phyloP scores from a whole-genome alignment of 192 early-diverging fungal genomes.

The Backusella circina region DNA sequence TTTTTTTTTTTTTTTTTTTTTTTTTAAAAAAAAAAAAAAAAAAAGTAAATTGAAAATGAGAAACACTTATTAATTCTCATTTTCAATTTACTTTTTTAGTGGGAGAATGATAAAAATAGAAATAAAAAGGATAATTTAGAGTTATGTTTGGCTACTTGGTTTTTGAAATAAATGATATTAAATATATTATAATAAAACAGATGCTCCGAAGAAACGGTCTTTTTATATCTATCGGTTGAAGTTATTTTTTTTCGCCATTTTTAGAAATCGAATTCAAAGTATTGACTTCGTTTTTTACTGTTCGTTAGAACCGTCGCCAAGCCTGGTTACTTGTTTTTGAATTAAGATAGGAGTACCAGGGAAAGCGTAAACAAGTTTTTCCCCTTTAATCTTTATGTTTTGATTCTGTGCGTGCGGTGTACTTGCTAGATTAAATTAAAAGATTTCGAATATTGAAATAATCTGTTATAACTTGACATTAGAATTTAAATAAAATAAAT shows the following conservation, averaged over 20 bases:
- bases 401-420: background rate
- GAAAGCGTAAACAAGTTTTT: background rate
- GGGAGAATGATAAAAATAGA: background rate
- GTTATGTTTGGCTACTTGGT: background rate
- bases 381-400: constrained; percentile 1
- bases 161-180: background rate
- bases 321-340: background rate
- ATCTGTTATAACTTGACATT: constrained; percentile 1
- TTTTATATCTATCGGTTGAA: background rate
- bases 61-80: background rate
- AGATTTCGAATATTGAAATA: background rate
- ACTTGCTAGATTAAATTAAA: background rate
- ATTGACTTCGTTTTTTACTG: background rate
- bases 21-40: background rate
- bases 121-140: background rate
- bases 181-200: background rate
- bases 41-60: background rate
- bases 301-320: background rate
- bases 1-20: background rate
- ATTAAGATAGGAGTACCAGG: background rate
- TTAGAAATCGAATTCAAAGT: background rate
- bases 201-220: background rate
- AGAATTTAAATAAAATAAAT: background rate
- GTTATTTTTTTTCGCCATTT: background rate
- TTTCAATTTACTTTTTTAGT: background rate